Percentiles rank a stretch among this genome's conserved stretches.
Evolutionary conservation across 768 basidiomycete genomes (phyloP).

Genomic region (Tricholoma furcatifolium): DNA sequence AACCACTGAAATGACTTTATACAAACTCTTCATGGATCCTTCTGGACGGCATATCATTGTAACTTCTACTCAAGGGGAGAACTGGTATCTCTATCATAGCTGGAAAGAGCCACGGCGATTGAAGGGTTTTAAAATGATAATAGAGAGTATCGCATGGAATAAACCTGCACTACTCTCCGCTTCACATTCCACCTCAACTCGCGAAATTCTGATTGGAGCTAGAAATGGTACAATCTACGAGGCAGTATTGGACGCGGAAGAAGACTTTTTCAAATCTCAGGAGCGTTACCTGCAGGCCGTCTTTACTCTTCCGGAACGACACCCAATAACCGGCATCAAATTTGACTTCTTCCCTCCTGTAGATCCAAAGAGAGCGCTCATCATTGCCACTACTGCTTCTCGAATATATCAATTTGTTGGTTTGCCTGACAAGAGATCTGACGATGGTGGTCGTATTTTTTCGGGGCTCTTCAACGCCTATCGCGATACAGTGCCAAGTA

Average conservation of each 20-base stretch:
- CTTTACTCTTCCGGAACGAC: slow-evolving; percentile 76
- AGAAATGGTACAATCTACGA: slow-evolving; percentile 86
- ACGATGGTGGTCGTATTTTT: slow-evolving; percentile 77
- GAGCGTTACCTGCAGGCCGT: slow-evolving; percentile 76
- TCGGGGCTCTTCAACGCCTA: slow-evolving; percentile 71
- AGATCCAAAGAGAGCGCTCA: slow-evolving; percentile 61
- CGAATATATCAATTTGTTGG: slow-evolving; percentile 92
- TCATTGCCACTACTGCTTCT: slow-evolving; percentile 82
- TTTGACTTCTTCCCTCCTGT: slow-evolving; percentile 73
- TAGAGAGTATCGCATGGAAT: slow-evolving; percentile 94
- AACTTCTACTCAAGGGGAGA: slow-evolving; percentile 86
- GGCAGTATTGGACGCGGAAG: slow-evolving; percentile 84
- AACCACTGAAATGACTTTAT: slow-evolving; percentile 70
- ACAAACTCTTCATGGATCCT: slow-evolving; percentile 89
- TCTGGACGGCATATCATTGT: slow-evolving; percentile 89
- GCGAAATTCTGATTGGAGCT: slow-evolving; percentile 85
- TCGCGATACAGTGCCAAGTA: slow-evolving; percentile 79
- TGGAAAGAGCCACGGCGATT: slow-evolving; percentile 84
- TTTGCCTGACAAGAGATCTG: slow-evolving; percentile 58
- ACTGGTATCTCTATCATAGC: slow-evolving; percentile 83
- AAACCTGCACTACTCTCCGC: slow-evolving; percentile 63
- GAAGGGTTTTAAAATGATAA: slow-evolving; percentile 79
- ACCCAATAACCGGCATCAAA: slow-evolving; percentile 81
- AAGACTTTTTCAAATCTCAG: slow-evolving; percentile 89
- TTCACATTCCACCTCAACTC: slow-evolving; percentile 68